phyloP scores from a whole-genome alignment of 1,139 yeast genomes.

The Magnusiomyces sp. region DNA sequence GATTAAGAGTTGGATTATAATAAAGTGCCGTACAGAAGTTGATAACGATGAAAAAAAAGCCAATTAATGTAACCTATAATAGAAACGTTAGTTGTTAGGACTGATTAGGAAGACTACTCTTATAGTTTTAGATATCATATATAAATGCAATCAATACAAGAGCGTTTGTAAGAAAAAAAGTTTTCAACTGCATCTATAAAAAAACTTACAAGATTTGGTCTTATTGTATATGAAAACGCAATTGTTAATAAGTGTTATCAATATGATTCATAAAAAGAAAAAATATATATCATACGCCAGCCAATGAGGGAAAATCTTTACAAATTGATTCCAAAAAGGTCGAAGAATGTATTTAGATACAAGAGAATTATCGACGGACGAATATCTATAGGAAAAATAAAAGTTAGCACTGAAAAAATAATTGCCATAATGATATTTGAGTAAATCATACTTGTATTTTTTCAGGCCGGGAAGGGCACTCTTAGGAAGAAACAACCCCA shows the following conservation, averaged over 20 bases:
- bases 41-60: slow-evolving; percentile 58
- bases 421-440: neutral
- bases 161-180: too few relatives aligned
- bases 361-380: slow-evolving; percentile 74
- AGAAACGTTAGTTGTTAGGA: slow-evolving; percentile 30
- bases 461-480: slow-evolving; percentile 53
- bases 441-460: slow-evolving; percentile 49
- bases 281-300: slow-evolving; percentile 45
- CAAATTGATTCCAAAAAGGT: slow-evolving; percentile 65
- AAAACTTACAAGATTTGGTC: slow-evolving; percentile 21
- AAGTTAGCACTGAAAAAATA: neutral
- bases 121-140: neutral
- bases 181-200: too few relatives aligned
- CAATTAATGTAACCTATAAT: slow-evolving; percentile 62
- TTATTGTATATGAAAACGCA: neutral
- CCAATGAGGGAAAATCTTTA: slow-evolving; percentile 65
- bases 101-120: slow-evolving; percentile 33
- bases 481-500: slow-evolving; percentile 69
- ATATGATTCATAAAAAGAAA: neutral
- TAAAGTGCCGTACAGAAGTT: slow-evolving; percentile 61
- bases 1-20: slow-evolving; percentile 60
- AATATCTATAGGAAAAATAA: slow-evolving; percentile 32
- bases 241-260: neutral
- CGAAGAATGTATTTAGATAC: slow-evolving; percentile 67
- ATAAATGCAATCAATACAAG: too few relatives aligned